Conservation (phyloP, 495 filamentous ascomycete species). For the Cenococcum geophilum region DNA sequence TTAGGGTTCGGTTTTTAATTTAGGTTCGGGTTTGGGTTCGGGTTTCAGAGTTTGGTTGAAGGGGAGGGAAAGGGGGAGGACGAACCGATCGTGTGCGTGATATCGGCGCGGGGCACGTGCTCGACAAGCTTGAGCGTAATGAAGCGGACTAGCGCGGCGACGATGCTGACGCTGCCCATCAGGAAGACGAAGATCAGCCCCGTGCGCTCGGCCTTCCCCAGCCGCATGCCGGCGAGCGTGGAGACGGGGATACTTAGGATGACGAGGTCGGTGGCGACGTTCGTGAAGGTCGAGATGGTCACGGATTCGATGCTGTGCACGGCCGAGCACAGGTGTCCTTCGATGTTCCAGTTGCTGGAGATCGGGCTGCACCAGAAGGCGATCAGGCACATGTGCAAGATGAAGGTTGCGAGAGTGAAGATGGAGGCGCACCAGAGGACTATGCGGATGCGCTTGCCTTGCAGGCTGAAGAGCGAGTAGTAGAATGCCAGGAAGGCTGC, state of each 20-base stretch:
- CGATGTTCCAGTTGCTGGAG: slow-evolving; percentile 33
- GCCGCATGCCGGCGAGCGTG: slow-evolving; percentile 16
- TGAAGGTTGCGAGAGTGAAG: slow-evolving; percentile 34
- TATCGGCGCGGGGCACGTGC: slow-evolving; percentile 31
- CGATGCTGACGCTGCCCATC: slow-evolving; percentile 37
- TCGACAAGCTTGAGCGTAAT: slow-evolving; percentile 31
- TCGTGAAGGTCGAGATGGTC: slow-evolving; percentile 33
- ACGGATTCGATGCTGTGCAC: slow-evolving; percentile 36
- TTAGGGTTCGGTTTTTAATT: too few species aligned
- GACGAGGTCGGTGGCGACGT: slow-evolving; percentile 29
- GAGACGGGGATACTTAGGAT: slow-evolving; percentile 30
- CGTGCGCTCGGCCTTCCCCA: slow-evolving; percentile 30
- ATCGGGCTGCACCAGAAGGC: slow-evolving; percentile 36
- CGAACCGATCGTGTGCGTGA: slow-evolving; percentile 36
- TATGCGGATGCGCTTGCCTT: slow-evolving; percentile 23
- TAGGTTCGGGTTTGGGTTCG: too few species aligned
- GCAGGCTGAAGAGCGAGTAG: slow-evolving; percentile 30
- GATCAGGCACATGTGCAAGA: slow-evolving; percentile 36
- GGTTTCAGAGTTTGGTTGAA: too few species aligned
- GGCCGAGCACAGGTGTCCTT: slow-evolving; percentile 35
- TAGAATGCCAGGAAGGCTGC: slow-evolving; percentile 38
- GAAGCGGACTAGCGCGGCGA: slow-evolving; percentile 36
- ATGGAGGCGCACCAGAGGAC: slow-evolving; percentile 26
- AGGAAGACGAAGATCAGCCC: slow-evolving; percentile 35
- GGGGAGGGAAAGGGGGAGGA: too few species aligned